Conservation (phyloP, 495 filamentous ascomycete species). For the Letharia columbiana region DNA sequence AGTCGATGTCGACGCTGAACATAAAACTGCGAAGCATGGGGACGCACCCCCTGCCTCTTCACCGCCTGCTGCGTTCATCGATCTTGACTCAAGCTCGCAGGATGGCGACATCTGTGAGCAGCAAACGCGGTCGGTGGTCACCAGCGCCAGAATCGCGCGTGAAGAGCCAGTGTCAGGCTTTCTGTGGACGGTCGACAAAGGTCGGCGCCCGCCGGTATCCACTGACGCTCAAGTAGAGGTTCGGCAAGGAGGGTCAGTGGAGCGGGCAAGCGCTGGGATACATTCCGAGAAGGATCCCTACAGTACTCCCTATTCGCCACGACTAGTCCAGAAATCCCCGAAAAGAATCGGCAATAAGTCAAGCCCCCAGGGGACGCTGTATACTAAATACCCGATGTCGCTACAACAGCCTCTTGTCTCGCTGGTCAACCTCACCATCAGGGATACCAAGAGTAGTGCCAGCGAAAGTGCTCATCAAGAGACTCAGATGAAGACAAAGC, state of each 20-base stretch:
- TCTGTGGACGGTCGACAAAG: neutral
- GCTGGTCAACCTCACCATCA: neutral
- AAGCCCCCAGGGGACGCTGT: neutral
- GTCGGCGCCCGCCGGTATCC: neutral
- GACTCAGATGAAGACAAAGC: neutral
- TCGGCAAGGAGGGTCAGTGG: neutral
- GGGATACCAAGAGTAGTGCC: neutral
- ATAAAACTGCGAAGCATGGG: neutral
- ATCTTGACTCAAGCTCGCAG: neutral
- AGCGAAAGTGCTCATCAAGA: neutral
- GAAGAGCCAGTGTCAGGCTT: neutral
- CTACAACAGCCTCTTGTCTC: constrained; percentile 2
- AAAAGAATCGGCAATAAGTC: neutral
- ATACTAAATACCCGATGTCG: neutral
- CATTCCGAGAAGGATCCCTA: neutral
- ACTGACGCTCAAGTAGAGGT: neutral
- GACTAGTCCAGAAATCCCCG: neutral
- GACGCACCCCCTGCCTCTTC: neutral
- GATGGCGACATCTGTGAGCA: neutral
- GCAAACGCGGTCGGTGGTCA: neutral
- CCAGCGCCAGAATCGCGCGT: neutral
- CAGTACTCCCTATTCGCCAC: neutral
- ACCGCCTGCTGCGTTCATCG: neutral
- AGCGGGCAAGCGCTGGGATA: neutral
- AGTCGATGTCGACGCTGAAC: neutral